Evolutionary conservation across 345 rosid genomes (phyloP), one percentile per base, ranked within the genome.

Genomic region (Hevea brasiliensis): DNA sequence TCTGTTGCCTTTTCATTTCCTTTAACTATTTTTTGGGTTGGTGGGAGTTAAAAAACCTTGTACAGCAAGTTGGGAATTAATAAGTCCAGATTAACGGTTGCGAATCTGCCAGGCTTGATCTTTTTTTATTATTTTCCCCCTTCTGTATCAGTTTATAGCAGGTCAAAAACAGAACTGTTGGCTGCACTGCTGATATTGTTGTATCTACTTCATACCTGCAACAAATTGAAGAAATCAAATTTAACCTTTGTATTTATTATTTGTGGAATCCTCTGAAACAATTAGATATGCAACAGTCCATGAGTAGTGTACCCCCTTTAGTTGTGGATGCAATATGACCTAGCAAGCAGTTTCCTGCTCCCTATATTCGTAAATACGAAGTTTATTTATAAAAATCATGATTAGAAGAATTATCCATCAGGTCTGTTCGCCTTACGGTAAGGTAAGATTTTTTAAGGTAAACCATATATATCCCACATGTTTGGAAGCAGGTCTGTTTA

Each of bases 21-120:
- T 27, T 53, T 7, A 42, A 47, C 65, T 20, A 18, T 32, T 58
- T 64, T 77, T 58, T 27, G 40, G 62, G 56, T 15, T 26, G 60
- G 62, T 40, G 53, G 65, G 70, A 64, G 26, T 48, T 41, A 61
- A 62, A 60, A 70, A 71, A 18, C 37, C n/a, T 47, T 72, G 81
- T 65, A 78, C 73, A 82, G 80, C 72, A 60, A 29, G 48, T 37
- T 61, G 62, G 72, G 60, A 47, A 67, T 61, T 35, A 42, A 63
- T 51, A 35, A 23, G 69, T 51, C 23, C 61, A 42, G 75, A 42
- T 72, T 32, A n/a, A n/a, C n/a, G n/a, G n/a, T n/a, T n/a, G n/a
- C n/a, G n/a, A 65, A 73, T 32, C 26, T 73, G 60, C 61, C 71
- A 9, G 42, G 56, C 45, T 18, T 24, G 20, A 35, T n/a, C 68